Conservation (phyloP, 179 eudicot genomes). For the Nepenthes alata region DNA sequence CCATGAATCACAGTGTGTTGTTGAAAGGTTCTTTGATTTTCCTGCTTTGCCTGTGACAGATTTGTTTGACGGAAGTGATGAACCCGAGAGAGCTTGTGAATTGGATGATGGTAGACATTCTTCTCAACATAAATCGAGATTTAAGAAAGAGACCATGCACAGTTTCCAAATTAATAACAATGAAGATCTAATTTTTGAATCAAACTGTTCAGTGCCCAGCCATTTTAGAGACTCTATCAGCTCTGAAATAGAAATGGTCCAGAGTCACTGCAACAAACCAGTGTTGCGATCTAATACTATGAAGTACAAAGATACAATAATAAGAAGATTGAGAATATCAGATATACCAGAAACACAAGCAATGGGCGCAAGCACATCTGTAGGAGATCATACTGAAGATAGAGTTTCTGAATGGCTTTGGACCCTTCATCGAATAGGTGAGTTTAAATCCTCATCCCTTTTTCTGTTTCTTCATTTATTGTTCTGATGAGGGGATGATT, state of each 20-base stretch:
- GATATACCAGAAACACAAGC: conserved; percentile 47
- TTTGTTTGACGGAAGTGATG: conserved; percentile 54
- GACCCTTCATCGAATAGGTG: conserved; percentile 97
- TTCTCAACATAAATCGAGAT: conserved; percentile 24
- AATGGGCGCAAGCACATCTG: conserved; percentile 26
- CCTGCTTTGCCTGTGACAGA: conserved; percentile 88
- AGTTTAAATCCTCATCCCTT: conserved; percentile 49
- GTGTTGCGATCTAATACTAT: conserved; percentile 25
- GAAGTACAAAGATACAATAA: conserved; percentile 39
- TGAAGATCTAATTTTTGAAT: conserved; percentile 61
- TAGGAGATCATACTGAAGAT: conserved; percentile 41
- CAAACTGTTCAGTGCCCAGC: conserved; percentile 33
- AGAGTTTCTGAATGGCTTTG: conserved; percentile 97
- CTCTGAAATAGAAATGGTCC: conserved; percentile 39
- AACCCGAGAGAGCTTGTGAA: conserved; percentile 28
- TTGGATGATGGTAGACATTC: conserved; percentile 30
- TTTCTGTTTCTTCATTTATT: conserved; percentile 2
- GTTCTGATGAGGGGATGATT: conserved; percentile 5
- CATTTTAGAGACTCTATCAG: conserved; percentile 18
- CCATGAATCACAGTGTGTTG: conserved; percentile 31
- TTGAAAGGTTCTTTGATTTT: conserved; percentile 61
- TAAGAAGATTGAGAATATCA: conserved; percentile 48
- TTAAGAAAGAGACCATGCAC: conserved; percentile 46
- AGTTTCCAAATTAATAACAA: conserved; percentile 63
- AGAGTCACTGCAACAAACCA: conserved; percentile 22